A percentile compares a stretch with the other conserved stretches of the same genome.
phyloP scores from a whole-genome alignment of 164 flowering plant genomes.

The Hamamelis virginiana region DNA sequence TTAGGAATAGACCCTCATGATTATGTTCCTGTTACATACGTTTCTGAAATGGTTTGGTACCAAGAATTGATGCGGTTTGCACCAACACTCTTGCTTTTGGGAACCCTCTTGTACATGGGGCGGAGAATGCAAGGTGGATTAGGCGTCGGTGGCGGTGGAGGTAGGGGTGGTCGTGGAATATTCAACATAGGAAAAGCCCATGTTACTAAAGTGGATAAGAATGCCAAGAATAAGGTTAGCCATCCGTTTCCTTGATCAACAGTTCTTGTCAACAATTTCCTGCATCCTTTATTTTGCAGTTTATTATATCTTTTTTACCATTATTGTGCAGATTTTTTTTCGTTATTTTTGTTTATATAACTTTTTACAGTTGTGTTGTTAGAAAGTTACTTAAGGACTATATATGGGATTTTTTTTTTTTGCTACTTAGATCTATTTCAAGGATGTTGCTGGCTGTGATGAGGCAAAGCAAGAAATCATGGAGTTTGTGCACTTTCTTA shows the following conservation, averaged over 20 bases:
- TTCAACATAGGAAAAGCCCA: constrained; percentile 92
- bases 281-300: no score
- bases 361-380: no score
- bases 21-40: constrained; percentile 84
- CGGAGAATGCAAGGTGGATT: constrained; percentile 81
- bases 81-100: constrained; percentile 73
- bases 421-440: constrained; percentile 61
- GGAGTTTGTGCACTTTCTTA: constrained; percentile 94
- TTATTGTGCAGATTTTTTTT: no score
- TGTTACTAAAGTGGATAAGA: constrained; percentile 83
- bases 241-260: background rate
- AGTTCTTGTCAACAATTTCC: background rate
- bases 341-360: no score
- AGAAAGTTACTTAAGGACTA: no score
- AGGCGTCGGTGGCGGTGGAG: constrained; percentile 74
- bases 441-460: constrained; percentile 96
- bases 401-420: background rate
- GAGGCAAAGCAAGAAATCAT: constrained; percentile 96
- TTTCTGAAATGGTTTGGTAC: constrained; percentile 75
- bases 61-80: constrained; percentile 77
- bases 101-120: constrained; percentile 70
- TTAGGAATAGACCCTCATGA: constrained; percentile 81
- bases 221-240: constrained; percentile 87
- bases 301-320: no score
- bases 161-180: constrained; percentile 84